A percentile compares a stretch with the other conserved stretches of the same genome.
Evolutionary conservation across 1,284 basidiomycete genomes (phyloP).

Genomic region (Rhodotorula sp.): DNA sequence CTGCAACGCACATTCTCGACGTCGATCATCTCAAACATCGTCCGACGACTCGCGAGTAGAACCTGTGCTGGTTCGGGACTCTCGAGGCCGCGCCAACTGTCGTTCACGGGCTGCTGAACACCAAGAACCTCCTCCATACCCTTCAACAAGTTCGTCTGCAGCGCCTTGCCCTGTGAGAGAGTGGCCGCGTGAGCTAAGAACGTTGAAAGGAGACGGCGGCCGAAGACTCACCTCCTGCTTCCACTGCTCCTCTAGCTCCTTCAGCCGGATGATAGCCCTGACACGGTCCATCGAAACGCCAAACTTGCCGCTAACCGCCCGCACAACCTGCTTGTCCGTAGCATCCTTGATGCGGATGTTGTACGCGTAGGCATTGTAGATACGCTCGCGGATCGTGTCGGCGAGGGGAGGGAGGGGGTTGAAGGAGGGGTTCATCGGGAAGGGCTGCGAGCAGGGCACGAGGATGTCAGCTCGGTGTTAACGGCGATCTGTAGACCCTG

Average conservation of each 20-base stretch:
- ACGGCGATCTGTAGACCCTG: neutral
- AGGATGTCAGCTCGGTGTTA: neutral
- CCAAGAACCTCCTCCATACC: constrained; percentile 38
- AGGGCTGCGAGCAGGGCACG: constrained; percentile 55
- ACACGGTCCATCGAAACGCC: constrained; percentile 70
- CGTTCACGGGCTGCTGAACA: constrained; percentile 23
- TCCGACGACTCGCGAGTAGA: constrained; percentile 21
- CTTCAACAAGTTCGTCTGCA: constrained; percentile 30
- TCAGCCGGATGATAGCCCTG: constrained; percentile 73
- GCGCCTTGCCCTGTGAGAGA: constrained; percentile 11
- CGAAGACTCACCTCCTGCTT: constrained; percentile 55
- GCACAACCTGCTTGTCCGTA: constrained; percentile 58
- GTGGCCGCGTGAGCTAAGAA: too few relatives aligned
- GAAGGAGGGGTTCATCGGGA: constrained; percentile 76
- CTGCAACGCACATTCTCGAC: constrained; percentile 24
- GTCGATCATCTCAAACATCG: constrained; percentile 39
- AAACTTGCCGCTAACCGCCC: constrained; percentile 61
- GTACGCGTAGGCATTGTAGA: constrained; percentile 57
- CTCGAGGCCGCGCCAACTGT: constrained; percentile 34
- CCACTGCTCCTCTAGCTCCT: constrained; percentile 69
- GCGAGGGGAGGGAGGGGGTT: constrained; percentile 71
- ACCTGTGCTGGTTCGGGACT: constrained; percentile 15
- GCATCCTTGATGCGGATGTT: constrained; percentile 53
- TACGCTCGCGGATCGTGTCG: constrained; percentile 55
- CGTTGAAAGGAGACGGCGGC: too few relatives aligned